Conservation (phyloP, 768 basidiomycete genomes). For the Lactarius indigo region DNA sequence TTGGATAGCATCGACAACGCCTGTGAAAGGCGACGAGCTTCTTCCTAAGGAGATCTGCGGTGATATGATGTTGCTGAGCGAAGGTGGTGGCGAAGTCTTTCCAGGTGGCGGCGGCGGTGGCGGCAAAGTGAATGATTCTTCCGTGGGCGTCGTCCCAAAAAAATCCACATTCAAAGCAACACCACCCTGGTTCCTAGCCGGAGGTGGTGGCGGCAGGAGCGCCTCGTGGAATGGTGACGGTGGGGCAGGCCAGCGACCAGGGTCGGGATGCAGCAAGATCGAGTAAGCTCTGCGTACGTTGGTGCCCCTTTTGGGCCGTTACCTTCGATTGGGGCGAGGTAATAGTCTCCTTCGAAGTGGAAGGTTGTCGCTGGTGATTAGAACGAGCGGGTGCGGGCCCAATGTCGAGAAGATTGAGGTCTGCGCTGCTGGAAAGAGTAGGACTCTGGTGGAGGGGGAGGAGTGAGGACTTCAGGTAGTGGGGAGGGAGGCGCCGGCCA, state of each 20-base stretch:
- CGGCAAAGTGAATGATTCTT: neutral
- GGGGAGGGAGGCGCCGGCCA: slow-evolving; percentile 23
- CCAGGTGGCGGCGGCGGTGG: neutral
- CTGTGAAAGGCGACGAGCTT: neutral
- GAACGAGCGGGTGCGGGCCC: neutral
- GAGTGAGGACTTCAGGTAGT: slow-evolving; percentile 13
- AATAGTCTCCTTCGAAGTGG: neutral
- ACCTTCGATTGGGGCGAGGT: slow-evolving; percentile 2
- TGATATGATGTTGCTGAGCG: neutral
- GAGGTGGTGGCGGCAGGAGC: slow-evolving; percentile 10
- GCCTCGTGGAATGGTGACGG: slow-evolving; percentile 14
- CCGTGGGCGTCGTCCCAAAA: slow-evolving; percentile 10
- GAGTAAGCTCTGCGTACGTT: slow-evolving; percentile 19
- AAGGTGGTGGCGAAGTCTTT: neutral
- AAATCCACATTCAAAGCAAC: slow-evolving; percentile 12
- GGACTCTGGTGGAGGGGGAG: slow-evolving; percentile 15
- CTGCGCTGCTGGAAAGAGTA: neutral
- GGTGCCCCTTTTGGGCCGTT: slow-evolving; percentile 5
- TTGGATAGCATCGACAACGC: neutral
- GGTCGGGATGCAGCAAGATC: slow-evolving; percentile 16
- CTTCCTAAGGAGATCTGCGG: neutral
- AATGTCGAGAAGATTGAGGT: neutral
- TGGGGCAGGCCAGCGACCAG: slow-evolving; percentile 22
- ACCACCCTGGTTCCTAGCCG: neutral
- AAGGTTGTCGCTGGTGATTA: neutral